Base-by-base conservation (phyloP, 1,284 basidiomycete species). In the Lentinus polychrous region DNA sequence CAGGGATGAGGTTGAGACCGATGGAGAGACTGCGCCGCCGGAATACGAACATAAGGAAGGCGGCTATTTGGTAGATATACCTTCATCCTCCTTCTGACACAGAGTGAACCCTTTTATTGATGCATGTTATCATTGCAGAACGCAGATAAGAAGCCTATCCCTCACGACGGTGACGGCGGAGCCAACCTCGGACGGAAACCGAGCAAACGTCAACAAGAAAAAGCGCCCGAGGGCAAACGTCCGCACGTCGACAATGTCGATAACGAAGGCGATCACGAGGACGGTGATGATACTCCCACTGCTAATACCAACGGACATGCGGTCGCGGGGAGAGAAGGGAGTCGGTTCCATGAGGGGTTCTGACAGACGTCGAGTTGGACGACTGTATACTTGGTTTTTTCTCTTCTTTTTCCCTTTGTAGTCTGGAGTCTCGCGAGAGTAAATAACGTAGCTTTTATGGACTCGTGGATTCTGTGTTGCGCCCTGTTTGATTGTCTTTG, bases 141-240 rank as follows among this genome's bases (percentile, higher is more conserved):
- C 27, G 27, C 65, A 44, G 75, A 76, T 49, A 77, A 71, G 62
- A 72, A 71, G 57, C 39, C 54, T 24, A 51, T 43, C 24, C 53
- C n/a, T 32, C 58, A 46, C n/a, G 54, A 58, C 48, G 49, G 58
- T 17, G 66, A 52, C 15, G 57, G 52, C 18, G 61, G 53, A 3
- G 58, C 60, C 31, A 15, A 64, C 59, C 60, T 74, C 10, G 60
- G 68, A 20, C 70, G 74, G 38, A 64, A 72, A 45, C 67, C 73
- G 32, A 82, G 75, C 59, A 74, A 76, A 61, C 74, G 85, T 34
- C 82, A 80, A 64, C 71, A 78, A 62, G 84, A 86, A 63, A 87
- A 87, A 65, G 81, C 84, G 7, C 81, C 82, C 0, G 81, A 83
- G 59, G 78, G 75, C 1, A 67, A 68, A 10, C 45, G 54, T 1